A percentile compares a stretch with the other conserved stretches of the same genome.
Conservation (phyloP, 108 stramenopile genomes). For the Discostella pseudostelligera region DNA sequence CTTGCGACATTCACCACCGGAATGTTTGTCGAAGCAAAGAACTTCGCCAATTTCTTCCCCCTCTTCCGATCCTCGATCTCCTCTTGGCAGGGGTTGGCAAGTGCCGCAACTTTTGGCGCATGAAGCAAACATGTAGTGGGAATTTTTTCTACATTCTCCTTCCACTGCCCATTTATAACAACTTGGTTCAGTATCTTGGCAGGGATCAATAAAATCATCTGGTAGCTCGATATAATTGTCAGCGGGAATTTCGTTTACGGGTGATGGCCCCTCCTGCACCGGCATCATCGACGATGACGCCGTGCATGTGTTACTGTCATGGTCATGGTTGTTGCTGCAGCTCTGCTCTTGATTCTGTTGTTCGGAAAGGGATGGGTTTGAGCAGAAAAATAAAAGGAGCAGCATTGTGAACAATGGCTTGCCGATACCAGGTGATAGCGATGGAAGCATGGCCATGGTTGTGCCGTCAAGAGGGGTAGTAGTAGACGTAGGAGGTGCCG, state of each 20-base stretch:
- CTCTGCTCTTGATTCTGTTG: neutral
- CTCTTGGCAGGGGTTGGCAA: conserved; percentile 7
- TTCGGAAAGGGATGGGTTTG: neutral
- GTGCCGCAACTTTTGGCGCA: conserved; percentile 18
- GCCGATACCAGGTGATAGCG: too few relatives aligned
- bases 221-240: conserved; percentile 4
- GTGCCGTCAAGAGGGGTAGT: too few relatives aligned
- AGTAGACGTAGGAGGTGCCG: too few relatives aligned
- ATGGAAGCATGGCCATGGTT: too few relatives aligned
- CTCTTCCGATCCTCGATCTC: neutral
- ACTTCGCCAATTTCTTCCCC: neutral
- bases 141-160: conserved; percentile 22
- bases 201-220: conserved; percentile 22
- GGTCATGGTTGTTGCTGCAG: neutral
- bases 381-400: neutral
- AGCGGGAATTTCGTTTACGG: neutral
- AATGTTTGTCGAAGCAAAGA: conserved; percentile 1
- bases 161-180: conserved; percentile 23
- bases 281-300: too few relatives aligned
- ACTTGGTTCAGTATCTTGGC: conserved; percentile 11
- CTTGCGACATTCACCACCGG: neutral
- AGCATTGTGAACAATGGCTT: neutral
- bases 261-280: too few relatives aligned
- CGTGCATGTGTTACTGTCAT: neutral
- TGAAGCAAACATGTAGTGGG: conserved; percentile 14